These are phyloP conservation scores for Hirsutella thompsonii DNA, from an alignment of 2,329 filamentous ascomycete species.

Conservation along the genomic window DNA sequence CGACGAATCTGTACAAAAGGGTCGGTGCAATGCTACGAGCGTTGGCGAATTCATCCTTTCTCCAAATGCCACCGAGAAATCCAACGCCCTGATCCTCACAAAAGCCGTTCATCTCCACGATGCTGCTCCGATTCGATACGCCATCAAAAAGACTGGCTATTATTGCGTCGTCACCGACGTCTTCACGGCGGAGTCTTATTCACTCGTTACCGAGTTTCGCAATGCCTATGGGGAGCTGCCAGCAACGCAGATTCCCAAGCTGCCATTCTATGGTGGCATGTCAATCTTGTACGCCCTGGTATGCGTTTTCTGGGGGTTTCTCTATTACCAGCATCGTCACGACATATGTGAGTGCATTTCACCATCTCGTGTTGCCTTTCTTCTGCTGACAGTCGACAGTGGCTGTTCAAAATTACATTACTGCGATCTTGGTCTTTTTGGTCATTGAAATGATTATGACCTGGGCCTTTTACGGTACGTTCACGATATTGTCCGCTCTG, in stretches of 20 bases:
- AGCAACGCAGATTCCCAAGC: conserved; percentile 88
- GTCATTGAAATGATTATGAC: conserved; percentile 96
- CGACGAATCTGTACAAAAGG: conserved; percentile 50
- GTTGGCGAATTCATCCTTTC: conserved; percentile 75
- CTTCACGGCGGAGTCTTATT: conserved; percentile 57
- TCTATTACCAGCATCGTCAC: conserved; percentile 86
- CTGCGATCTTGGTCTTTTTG: conserved; percentile 86
- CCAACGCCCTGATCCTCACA: conserved; percentile 62
- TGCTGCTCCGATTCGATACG: conserved; percentile 63
- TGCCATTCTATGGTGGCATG: conserved; percentile 92
- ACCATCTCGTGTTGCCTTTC: background rate
- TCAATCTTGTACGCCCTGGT: conserved; percentile 89
- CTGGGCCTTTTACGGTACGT: conserved; percentile 85
- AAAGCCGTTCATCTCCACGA: conserved; percentile 72
- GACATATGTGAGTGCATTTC: conserved; percentile 78
- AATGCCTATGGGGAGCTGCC: conserved; percentile 95
- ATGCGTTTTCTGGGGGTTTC: conserved; percentile 73
- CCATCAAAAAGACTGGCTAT: conserved; percentile 82
- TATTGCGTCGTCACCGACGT: conserved; percentile 80
- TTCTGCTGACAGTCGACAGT: conserved; percentile 32
- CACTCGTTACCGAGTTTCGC: conserved; percentile 76
- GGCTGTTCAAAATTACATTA: conserved; percentile 98
- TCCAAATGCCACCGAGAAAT: conserved; percentile 58
- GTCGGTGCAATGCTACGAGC: conserved; percentile 64
- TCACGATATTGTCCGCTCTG: background rate